These are phyloP conservation scores for Myrica gale DNA, from an alignment of 306 rosid species.

Conservation along the genomic window DNA sequence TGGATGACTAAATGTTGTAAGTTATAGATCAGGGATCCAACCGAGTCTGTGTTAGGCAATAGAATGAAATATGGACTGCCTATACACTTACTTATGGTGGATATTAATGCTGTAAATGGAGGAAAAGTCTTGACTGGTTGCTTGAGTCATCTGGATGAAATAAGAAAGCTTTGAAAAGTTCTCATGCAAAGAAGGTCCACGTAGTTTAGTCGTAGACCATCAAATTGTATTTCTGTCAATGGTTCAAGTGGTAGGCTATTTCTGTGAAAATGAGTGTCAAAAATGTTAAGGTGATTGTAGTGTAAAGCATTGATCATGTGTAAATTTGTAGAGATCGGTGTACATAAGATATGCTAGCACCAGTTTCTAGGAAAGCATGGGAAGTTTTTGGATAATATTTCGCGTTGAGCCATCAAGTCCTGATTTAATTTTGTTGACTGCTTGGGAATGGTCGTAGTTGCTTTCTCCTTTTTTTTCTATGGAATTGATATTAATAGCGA, in stretches of 20 bases:
- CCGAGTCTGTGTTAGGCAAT: background rate
- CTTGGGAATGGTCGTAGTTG: background rate
- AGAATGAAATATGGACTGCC: background rate
- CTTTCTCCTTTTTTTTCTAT: background rate
- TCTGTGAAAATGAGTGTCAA: background rate
- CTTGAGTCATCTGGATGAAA: background rate
- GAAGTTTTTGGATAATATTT: background rate
- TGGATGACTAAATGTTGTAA: background rate
- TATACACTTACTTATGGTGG: background rate
- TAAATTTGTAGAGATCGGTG: background rate
- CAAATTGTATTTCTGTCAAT: background rate
- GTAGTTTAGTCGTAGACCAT: constrained; percentile 3
- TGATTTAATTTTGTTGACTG: background rate
- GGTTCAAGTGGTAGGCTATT: background rate
- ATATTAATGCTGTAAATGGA: background rate
- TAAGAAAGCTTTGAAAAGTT: background rate
- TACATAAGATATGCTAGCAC: background rate
- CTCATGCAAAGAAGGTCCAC: background rate
- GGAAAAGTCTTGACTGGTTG: background rate
- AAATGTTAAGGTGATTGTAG: background rate
- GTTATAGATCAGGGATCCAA: background rate
- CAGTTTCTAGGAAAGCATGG: background rate
- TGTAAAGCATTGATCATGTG: background rate
- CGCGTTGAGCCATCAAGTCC: background rate
- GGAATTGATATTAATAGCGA: background rate